Percentiles rank a stretch among this genome's conserved stretches.
Evolutionary conservation across 2,329 filamentous ascomycete genomes (phyloP).

Genomic region (Stagonosporopsis chrysanthemi): DNA sequence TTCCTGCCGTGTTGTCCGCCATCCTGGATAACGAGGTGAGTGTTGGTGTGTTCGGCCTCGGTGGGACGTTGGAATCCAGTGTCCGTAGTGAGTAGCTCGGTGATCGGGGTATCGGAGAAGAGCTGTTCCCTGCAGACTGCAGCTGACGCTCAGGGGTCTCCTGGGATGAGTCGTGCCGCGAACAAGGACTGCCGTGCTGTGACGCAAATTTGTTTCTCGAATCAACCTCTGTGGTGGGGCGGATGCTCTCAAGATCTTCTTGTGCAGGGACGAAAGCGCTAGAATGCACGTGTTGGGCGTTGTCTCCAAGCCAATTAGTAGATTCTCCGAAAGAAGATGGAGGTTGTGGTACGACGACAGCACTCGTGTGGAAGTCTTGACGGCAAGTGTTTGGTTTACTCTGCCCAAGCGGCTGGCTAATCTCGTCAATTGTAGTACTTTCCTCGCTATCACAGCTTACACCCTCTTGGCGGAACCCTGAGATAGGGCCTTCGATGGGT

Average conservation of each 20-base stretch:
- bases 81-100: constrained; percentile 35
- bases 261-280: constrained; percentile 28
- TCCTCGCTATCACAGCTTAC: constrained; percentile 3
- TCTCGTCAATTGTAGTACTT: constrained; percentile 16
- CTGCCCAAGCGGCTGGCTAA: neutral
- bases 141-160: constrained; percentile 29
- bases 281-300: constrained; percentile 35
- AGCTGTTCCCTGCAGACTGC: constrained; percentile 14
- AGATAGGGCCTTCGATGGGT: neutral
- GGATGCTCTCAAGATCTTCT: constrained; percentile 28
- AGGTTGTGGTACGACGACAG: constrained; percentile 1
- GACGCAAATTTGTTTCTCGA: neutral
- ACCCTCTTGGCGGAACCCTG: neutral
- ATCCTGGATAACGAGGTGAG: constrained; percentile 25
- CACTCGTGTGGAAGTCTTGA: neutral
- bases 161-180: constrained; percentile 46
- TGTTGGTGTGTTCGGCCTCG: constrained; percentile 27
- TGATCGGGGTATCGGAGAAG: constrained; percentile 32
- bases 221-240: constrained; percentile 25
- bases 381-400: neutral
- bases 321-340: constrained; percentile 8
- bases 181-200: constrained; percentile 19
- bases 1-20: constrained; percentile 22
- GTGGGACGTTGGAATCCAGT: constrained; percentile 28
- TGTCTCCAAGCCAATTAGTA: constrained; percentile 26